phyloP scores from a whole-genome alignment of 331 rosid species.

The Telfairia occidentalis region DNA sequence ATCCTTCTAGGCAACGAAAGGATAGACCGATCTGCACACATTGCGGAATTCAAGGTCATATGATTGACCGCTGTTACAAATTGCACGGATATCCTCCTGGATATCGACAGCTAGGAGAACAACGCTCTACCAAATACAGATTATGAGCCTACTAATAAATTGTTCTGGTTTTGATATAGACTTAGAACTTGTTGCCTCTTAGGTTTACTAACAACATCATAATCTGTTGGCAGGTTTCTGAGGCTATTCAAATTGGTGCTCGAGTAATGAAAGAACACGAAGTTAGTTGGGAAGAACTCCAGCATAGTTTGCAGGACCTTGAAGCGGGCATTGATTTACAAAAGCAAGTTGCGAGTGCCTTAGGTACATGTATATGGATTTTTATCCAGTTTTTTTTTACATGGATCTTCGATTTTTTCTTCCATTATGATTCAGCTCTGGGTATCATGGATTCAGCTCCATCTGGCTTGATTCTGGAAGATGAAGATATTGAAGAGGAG shows the following conservation, averaged over 20 bases:
- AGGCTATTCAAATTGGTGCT: constrained; percentile 84
- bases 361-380: constrained; percentile 38
- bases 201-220: neutral
- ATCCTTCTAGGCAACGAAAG: no score
- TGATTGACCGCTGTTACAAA: no score
- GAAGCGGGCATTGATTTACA: constrained; percentile 69
- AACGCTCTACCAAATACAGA: neutral
- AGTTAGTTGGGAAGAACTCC: constrained; percentile 58
- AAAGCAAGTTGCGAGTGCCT: constrained; percentile 56
- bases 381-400: neutral
- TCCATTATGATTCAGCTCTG: constrained; percentile 1
- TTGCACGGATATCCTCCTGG: no score
- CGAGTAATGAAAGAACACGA: constrained; percentile 61
- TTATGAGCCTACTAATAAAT: neutral
- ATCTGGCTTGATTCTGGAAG: constrained; percentile 29
- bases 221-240: constrained; percentile 53
- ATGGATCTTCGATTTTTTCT: neutral
- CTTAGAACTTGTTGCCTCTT: neutral
- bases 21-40: no score
- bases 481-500: constrained; percentile 73
- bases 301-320: constrained; percentile 56
- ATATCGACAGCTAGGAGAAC: no score
- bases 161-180: neutral
- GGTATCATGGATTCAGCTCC: constrained; percentile 40
- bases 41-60: no score